These are phyloP conservation scores for Thalassiosira mediterranea DNA, from an alignment of 352 stramenopile species.

Conservation along the genomic window DNA sequence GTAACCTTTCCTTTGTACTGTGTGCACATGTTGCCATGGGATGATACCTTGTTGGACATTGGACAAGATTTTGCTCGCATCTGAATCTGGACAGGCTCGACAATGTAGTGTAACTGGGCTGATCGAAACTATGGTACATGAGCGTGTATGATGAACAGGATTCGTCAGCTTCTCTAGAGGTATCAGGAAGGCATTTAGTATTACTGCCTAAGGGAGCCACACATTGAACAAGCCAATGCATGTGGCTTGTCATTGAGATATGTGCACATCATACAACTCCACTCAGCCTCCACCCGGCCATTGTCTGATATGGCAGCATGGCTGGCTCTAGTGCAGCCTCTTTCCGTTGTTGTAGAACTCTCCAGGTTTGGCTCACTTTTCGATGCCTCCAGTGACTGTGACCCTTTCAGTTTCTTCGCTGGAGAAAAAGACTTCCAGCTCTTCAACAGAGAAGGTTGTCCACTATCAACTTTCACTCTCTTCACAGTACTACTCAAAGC, in stretches of 20 bases:
- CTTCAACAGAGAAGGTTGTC: slow-evolving; percentile 29
- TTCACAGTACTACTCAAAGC: slow-evolving; percentile 43
- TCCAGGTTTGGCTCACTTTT: not conserved
- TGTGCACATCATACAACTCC: slow-evolving; percentile 66
- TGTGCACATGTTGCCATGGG: no score
- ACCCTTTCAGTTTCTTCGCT: no score
- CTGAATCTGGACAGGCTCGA: no score
- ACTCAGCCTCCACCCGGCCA: slow-evolving; percentile 24
- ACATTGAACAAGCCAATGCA: slow-evolving; percentile 60
- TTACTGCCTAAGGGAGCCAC: slow-evolving; percentile 45
- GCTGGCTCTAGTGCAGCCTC: not conserved
- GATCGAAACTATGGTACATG: no score
- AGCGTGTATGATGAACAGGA: no score
- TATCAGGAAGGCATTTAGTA: no score
- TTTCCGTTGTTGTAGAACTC: not conserved
- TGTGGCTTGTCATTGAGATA: slow-evolving; percentile 71
- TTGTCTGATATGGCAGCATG: not conserved
- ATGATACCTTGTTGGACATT: no score
- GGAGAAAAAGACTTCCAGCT: slow-evolving; percentile 37
- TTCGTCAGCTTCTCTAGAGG: no score
- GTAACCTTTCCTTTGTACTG: no score
- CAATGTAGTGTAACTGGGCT: no score
- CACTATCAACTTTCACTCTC: slow-evolving; percentile 33
- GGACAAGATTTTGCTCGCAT: no score
- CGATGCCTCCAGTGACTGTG: not conserved